Base-by-base conservation (phyloP, 441 rosid genomes). In the Euphorbia neoarborescens region DNA sequence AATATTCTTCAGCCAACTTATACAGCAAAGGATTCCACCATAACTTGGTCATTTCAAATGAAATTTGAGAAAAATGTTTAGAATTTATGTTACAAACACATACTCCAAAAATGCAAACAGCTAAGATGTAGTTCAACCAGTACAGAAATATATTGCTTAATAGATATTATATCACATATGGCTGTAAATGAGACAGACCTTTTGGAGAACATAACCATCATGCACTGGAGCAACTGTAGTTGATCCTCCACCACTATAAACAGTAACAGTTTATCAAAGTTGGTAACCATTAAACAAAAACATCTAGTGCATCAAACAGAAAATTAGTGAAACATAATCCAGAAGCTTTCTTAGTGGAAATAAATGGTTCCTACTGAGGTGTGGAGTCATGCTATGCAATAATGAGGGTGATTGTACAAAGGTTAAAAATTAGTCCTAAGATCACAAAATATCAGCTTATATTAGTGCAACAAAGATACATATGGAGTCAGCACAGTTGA, bases 121-220 rank as follows among this genome's bases (percentile, higher is more conserved):
- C 7, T 50, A 34, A 66, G 51, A 27, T 12, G 17, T 14, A 28
- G 30, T 51, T 51, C 20, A 68, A 37, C 9, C 42, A 50, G 12
- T 2, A 1, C 4, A 14, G 8, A 11, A 15, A 24, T 48, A 30
- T 1, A 61, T 48, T 11, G 42, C 37, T 40, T 24, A 20, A 46
- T 24, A 38, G 54, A 37, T 24, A 25, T 54, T 15, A 69, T 28
- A 7, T 40, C 13, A 22, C 68, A 69, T 37, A 53, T 60, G 70
- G 56, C 15, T 22, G 34, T 32, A 40, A 50, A 74, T 35, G 53
- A 56, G 9, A 69, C 30, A 56, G 82, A 95, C 99, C 98, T 91
- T 95, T 73, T 95, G 98, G 83, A 95, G 97, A 76, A 92, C 98
- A 80, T 89, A 92, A 72, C 98, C 99, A 76, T 95, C 99, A 73